Evolutionary conservation across 768 basidiomycete genomes (phyloP), one percentile per base, ranked within the genome.

Genomic region (Boletus bicolor): DNA sequence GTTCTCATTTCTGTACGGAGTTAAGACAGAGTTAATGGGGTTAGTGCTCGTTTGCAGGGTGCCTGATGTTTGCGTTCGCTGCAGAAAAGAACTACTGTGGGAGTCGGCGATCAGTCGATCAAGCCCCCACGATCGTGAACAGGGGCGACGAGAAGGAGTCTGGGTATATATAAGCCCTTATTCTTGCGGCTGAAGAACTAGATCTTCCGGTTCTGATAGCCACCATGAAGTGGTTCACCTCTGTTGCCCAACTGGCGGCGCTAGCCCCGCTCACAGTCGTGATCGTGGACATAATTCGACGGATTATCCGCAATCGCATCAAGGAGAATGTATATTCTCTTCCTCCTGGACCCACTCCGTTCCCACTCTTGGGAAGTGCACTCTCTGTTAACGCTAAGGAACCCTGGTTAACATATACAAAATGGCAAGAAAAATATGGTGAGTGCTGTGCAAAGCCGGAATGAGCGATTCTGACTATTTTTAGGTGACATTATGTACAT

Each of bases 401-500:
- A 21, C 56, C 57, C 5, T 58, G 44, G 44, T 21, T 47, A 34
- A 58, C 53, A 35, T 58, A 49, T n/a, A 52, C 53, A 4, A 26
- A 44, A n/a, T 55, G 56, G 59, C 10, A 9, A 7, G 37, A 12
- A 6, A 49, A 51, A 21, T 58, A 58, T 30, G 53, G 59, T 58
- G 43, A 52, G 53, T 51, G 2, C 0, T 4, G 11, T 15, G 5
- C 17, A 14, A 5, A 24, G 6, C 1, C 8, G 14, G 1, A 3
- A 37, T 10, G 9, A 36, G 36, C 5, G 7, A 14, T 15, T 28
- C 42, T 52, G 7, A 61, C 1, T 1, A 10, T 9, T 30, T 2
- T 21, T n/a, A 61, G 57, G 60, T 1, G 58, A 59, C 19, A 15
- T 59, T 4, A 30, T 61, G 19, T 53, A 58, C 24, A 26, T 44